Conservation (phyloP, 2,329 filamentous ascomycete species). For the Venturia effusa region DNA sequence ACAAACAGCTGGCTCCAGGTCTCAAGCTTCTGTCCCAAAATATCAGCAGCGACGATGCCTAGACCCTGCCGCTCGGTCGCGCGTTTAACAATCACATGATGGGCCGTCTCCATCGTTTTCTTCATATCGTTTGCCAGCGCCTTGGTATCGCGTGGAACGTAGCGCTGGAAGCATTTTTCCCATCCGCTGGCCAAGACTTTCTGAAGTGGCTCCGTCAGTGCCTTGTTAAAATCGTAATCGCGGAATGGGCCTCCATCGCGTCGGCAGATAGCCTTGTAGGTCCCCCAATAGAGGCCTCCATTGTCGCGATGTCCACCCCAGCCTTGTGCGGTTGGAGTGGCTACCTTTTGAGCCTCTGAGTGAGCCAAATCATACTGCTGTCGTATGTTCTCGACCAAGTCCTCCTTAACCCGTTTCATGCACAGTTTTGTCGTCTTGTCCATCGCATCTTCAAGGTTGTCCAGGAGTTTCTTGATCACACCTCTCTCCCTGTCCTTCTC, state of each 20-base stretch:
- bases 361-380: conserved; percentile 32
- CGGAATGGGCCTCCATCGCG: conserved; percentile 32
- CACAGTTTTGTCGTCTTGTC: neutral
- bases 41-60: conserved; percentile 28
- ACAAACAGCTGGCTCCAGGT: conserved; percentile 32
- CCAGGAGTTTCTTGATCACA: conserved; percentile 30
- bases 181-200: conserved; percentile 31
- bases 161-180: conserved; percentile 33
- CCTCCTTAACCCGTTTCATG: conserved; percentile 25
- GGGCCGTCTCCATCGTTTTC: conserved; percentile 29
- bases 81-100: conserved; percentile 30
- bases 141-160: conserved; percentile 30
- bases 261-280: conserved; percentile 47
- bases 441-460: conserved; percentile 21
- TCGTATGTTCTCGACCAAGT: conserved; percentile 36
- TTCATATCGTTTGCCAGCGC: conserved; percentile 24
- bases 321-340: conserved; percentile 20
- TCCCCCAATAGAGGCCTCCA: conserved; percentile 40
- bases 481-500: conserved; percentile 27
- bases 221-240: conserved; percentile 29
- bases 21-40: conserved; percentile 32
- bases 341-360: conserved; percentile 27
- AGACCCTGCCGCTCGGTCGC: conserved; percentile 25
- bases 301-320: conserved; percentile 28
- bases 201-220: conserved; percentile 29